Conservation (phyloP, 129 eudicot genomes). For the Escallonia rubra region DNA sequence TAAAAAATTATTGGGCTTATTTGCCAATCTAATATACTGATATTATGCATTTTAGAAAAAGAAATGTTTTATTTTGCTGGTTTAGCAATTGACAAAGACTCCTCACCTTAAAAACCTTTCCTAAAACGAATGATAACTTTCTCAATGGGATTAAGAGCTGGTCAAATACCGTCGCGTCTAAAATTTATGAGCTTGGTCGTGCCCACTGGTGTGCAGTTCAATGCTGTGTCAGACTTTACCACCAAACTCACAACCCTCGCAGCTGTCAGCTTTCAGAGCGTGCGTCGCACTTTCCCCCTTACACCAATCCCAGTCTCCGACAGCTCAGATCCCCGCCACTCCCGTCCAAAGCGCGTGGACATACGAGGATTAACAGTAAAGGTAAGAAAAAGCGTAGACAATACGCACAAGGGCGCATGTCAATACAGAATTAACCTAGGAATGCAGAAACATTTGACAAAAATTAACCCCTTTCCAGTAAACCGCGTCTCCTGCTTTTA, state of each 20-base stretch:
- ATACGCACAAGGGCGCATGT: conserved; percentile 11
- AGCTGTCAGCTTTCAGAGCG: background rate
- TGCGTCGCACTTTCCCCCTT: background rate
- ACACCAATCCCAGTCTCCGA: background rate
- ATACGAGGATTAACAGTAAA: background rate
- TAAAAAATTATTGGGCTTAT: no score
- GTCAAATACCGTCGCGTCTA: no score
- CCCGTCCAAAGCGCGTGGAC: background rate
- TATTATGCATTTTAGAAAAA: no score
- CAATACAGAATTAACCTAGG: background rate
- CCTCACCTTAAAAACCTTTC: no score
- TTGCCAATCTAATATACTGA: no score
- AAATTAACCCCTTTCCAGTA: conserved; percentile 13
- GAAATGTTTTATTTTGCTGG: no score
- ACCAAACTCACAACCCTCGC: background rate
- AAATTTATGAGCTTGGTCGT: no score
- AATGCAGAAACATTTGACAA: conserved; percentile 1
- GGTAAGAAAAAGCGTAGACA: conserved; percentile 9
- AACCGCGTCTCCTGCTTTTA: conserved; percentile 7
- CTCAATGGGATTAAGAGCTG: no score
- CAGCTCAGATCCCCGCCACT: background rate
- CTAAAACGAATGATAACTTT: no score
- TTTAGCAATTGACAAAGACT: no score
- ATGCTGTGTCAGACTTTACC: background rate
- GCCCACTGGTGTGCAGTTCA: background rate